A percentile compares a stretch with the other conserved stretches of the same genome.
Conservation (phyloP, 352 stramenopile species). For the Bremia lactucae region DNA sequence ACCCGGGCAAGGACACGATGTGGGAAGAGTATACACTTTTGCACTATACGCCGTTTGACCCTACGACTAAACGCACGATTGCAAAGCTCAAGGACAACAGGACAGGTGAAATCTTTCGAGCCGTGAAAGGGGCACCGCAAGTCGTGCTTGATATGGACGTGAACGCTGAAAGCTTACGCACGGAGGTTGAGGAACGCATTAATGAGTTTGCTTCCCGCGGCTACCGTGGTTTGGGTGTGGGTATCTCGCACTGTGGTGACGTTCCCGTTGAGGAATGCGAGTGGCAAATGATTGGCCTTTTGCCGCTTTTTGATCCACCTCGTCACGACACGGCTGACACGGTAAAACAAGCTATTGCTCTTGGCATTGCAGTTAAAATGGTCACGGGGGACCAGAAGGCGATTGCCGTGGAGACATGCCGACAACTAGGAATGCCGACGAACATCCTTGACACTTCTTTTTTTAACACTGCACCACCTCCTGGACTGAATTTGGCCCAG, state of each 20-base stretch:
- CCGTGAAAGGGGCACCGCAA: slow-evolving; percentile 88
- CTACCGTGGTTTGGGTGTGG: slow-evolving; percentile 59
- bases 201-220: slow-evolving; percentile 64
- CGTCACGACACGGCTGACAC: slow-evolving; percentile 88
- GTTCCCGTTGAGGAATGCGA: slow-evolving; percentile 63
- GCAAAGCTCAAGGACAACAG: slow-evolving; percentile 76
- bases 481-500: slow-evolving; percentile 53
- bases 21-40: slow-evolving; percentile 65
- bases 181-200: slow-evolving; percentile 71
- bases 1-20: slow-evolving; percentile 72
- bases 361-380: slow-evolving; percentile 92
- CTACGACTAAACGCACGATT: slow-evolving; percentile 86
- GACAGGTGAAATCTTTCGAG: slow-evolving; percentile 79
- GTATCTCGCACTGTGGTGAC: slow-evolving; percentile 45
- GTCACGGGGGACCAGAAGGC: slow-evolving; percentile 91
- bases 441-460: slow-evolving; percentile 77
- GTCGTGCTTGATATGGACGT: slow-evolving; percentile 82
- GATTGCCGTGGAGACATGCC: slow-evolving; percentile 89
- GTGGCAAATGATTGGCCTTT: slow-evolving; percentile 88
- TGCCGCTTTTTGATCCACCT: slow-evolving; percentile 90
- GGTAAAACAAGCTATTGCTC: slow-evolving; percentile 83
- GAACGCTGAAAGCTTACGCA: slow-evolving; percentile 42
- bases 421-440: slow-evolving; percentile 81
- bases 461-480: slow-evolving; percentile 60
- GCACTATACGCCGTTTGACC: slow-evolving; percentile 79